phyloP scores from a whole-genome alignment of 1,284 basidiomycete genomes.

The Coriolopsis trogii region DNA sequence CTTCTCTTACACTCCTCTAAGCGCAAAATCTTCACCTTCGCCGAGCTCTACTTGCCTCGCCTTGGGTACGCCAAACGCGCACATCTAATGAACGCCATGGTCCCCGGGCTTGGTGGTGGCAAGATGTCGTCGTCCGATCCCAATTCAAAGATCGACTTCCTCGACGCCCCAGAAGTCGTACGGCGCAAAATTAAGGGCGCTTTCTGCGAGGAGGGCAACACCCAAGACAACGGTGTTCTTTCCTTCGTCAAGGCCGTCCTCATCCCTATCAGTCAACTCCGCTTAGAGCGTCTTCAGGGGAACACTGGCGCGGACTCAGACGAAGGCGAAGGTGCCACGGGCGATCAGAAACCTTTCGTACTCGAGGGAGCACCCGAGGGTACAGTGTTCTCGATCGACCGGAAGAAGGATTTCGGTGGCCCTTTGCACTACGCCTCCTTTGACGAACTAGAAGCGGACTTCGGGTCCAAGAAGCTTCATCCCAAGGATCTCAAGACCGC shows the following conservation, averaged over 20 bases:
- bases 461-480: conserved; percentile 78
- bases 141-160: conserved; percentile 97
- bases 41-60: conserved; percentile 92
- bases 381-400: conserved; percentile 79
- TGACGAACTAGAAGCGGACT: conserved; percentile 76
- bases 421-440: conserved; percentile 76
- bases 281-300: conserved; percentile 57
- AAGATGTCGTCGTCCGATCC: conserved; percentile 99
- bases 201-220: conserved; percentile 94
- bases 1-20: conserved; percentile 34
- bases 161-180: conserved; percentile 85
- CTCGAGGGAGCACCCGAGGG: conserved; percentile 75
- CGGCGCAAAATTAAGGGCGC: conserved; percentile 92
- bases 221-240: conserved; percentile 89
- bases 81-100: conserved; percentile 99
- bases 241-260: conserved; percentile 89
- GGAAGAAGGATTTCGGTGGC: conserved; percentile 87
- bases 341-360: conserved; percentile 64
- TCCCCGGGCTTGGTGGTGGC: conserved; percentile 91
- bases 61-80: conserved; percentile 95
- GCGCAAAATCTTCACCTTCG: conserved; percentile 99
- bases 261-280: conserved; percentile 84
- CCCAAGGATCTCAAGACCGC: conserved; percentile 90
- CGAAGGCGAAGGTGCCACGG: conserved; percentile 45
- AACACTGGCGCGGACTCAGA: conserved; percentile 41